Percentiles rank a stretch among this genome's conserved stretches.
phyloP scores from a whole-genome alignment of 1,284 basidiomycete genomes.

The Moesziomyces globuligerus region DNA sequence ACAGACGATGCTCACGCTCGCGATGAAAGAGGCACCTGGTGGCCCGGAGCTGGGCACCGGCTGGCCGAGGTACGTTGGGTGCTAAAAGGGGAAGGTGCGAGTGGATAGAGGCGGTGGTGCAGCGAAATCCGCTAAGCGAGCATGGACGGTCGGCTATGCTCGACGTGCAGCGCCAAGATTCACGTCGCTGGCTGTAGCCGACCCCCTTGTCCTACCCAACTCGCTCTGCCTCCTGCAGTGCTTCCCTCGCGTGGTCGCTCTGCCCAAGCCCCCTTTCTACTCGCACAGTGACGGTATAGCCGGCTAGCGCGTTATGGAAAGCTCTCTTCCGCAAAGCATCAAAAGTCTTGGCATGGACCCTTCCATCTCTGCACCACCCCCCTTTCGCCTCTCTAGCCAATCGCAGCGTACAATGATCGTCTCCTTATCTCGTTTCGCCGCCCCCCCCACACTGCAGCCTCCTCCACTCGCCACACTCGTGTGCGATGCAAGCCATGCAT shows the following conservation, averaged over 20 bases:
- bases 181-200: slow-evolving; percentile 1
- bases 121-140: slow-evolving; percentile 3
- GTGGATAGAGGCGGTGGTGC: background rate
- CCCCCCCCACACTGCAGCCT: no score
- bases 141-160: slow-evolving; percentile 14
- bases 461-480: no score
- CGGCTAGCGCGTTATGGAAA: slow-evolving; percentile 16
- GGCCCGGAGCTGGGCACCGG: no score
- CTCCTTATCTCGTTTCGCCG: no score
- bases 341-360: slow-evolving; percentile 33
- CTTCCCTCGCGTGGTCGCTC: slow-evolving; percentile 4
- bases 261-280: background rate
- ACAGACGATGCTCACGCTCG: no score
- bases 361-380: slow-evolving; percentile 13
- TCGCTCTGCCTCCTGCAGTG: no score
- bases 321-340: slow-evolving; percentile 11
- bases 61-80: no score
- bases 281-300: background rate
- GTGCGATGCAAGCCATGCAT: no score
- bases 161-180: slow-evolving; percentile 34
- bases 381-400: background rate
- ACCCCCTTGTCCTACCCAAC: background rate
- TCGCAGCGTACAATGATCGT: no score
- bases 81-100: background rate
- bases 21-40: no score